phyloP scores from a whole-genome alignment of 352 stramenopile species.

The Phytophthora crassamura region DNA sequence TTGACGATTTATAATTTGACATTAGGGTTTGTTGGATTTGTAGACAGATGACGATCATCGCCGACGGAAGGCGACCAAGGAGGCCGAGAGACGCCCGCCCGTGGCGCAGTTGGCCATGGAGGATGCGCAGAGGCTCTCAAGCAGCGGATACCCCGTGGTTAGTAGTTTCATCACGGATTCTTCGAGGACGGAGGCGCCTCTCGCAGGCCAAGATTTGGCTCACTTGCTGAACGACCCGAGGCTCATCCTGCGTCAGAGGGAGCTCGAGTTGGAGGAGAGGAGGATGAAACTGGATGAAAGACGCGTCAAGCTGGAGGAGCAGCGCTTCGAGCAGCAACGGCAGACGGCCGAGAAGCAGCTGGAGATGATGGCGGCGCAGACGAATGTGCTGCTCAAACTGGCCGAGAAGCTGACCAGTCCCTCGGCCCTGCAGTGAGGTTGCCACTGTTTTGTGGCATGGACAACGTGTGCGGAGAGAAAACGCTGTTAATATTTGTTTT shows the following conservation, averaged over 20 bases:
- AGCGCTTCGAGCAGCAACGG: conserved; percentile 35
- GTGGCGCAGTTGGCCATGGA: conserved; percentile 23
- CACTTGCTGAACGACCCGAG: conserved; percentile 29
- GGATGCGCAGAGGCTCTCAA: conserved; percentile 19
- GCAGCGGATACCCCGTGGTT: conserved; percentile 8
- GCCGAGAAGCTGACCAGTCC: conserved; percentile 25
- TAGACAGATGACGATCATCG: conserved; percentile 32
- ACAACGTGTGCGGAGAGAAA: background rate
- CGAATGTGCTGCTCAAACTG: conserved; percentile 34
- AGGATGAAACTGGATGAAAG: conserved; percentile 30
- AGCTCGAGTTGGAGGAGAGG: conserved; percentile 33
- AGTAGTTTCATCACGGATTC: background rate
- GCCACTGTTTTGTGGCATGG: background rate
- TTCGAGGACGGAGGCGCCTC: background rate
- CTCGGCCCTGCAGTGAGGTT: background rate
- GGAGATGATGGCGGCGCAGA: conserved; percentile 40
- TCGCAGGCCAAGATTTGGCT: conserved; percentile 12
- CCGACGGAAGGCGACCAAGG: conserved; percentile 21
- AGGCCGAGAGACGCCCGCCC: conserved; percentile 2
- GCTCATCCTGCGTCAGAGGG: conserved; percentile 26
- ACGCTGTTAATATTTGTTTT: conserved; percentile 13
- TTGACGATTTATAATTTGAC: too few relatives aligned
- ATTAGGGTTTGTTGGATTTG: conserved; percentile 1
- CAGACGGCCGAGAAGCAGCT: conserved; percentile 31
- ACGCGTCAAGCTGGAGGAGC: conserved; percentile 32